phyloP scores from a whole-genome alignment of 1,284 basidiomycete genomes.

The Puccinia polysora region DNA sequence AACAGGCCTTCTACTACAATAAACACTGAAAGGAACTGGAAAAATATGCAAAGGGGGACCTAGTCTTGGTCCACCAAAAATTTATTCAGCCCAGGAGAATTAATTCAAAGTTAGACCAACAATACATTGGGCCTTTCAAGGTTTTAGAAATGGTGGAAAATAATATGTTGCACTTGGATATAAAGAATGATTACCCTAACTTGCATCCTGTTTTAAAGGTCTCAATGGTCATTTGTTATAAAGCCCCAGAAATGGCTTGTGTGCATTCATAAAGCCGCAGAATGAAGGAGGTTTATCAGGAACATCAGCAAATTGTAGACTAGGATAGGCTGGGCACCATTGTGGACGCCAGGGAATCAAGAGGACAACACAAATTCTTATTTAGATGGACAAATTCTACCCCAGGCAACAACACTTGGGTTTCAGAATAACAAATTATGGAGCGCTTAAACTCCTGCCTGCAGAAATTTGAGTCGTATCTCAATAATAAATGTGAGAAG shows the following conservation, averaged over 20 bases:
- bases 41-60: background rate
- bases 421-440: too few relatives aligned
- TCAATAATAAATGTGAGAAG: too few relatives aligned
- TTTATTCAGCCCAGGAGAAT: background rate
- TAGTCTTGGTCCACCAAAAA: background rate
- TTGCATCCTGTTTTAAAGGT: constrained; percentile 2
- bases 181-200: background rate
- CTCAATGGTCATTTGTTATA: background rate
- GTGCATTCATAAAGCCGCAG: background rate
- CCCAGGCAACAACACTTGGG: background rate
- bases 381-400: constrained; percentile 2
- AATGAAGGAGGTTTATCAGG: background rate
- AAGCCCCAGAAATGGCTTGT: background rate
- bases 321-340: background rate
- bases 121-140: background rate
- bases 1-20: background rate
- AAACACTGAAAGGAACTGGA: too few relatives aligned
- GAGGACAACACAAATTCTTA: background rate
- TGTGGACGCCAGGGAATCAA: background rate
- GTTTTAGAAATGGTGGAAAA: background rate
- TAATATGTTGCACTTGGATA: background rate
- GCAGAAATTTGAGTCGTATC: too few relatives aligned
- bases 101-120: constrained; percentile 2
- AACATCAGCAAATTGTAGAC: background rate
- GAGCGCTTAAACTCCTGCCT: too few relatives aligned